Evolutionary conservation across 345 rosid genomes (phyloP).

Genomic region (Ceriops tagal): DNA sequence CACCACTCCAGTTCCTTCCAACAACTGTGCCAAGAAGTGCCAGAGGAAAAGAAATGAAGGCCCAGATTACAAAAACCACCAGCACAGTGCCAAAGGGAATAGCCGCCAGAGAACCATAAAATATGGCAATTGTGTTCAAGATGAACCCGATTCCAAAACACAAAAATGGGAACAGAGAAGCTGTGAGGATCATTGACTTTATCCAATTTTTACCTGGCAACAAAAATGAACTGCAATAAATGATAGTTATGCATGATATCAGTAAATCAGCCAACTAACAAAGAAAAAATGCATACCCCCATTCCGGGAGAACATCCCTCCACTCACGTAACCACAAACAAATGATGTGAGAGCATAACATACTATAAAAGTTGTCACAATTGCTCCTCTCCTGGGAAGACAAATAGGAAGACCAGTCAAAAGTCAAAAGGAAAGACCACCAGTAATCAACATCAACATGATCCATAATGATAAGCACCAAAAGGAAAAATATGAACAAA

Average conservation of each 20-base stretch:
- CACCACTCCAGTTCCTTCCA: slow-evolving; percentile 94
- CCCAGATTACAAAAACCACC: slow-evolving; percentile 91
- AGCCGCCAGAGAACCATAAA: slow-evolving; percentile 90
- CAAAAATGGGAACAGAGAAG: slow-evolving; percentile 88
- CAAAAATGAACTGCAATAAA: slow-evolving; percentile 4
- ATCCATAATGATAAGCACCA: too few relatives aligned
- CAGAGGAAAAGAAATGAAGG: slow-evolving; percentile 86
- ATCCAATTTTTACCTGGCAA: slow-evolving; percentile 86
- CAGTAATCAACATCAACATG: not conserved
- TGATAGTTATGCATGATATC: not conserved
- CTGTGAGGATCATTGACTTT: slow-evolving; percentile 91
- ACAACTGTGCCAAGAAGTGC: slow-evolving; percentile 94
- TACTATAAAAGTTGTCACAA: slow-evolving; percentile 92
- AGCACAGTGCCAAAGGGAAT: slow-evolving; percentile 98
- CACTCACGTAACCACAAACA: slow-evolving; percentile 96
- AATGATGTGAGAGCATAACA: slow-evolving; percentile 98
- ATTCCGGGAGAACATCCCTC: slow-evolving; percentile 97
- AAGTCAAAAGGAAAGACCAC: not conserved
- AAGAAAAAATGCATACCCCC: slow-evolving; percentile 60
- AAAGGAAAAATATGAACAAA: not conserved
- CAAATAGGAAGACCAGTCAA: slow-evolving; percentile 6
- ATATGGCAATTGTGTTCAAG: slow-evolving; percentile 83
- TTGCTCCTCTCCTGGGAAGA: slow-evolving; percentile 93
- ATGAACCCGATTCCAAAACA: slow-evolving; percentile 87
- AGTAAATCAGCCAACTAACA: slow-evolving; percentile 7